phyloP scores from a whole-genome alignment of 2,329 filamentous ascomycete species.

The Aspergillus fumigatus region DNA sequence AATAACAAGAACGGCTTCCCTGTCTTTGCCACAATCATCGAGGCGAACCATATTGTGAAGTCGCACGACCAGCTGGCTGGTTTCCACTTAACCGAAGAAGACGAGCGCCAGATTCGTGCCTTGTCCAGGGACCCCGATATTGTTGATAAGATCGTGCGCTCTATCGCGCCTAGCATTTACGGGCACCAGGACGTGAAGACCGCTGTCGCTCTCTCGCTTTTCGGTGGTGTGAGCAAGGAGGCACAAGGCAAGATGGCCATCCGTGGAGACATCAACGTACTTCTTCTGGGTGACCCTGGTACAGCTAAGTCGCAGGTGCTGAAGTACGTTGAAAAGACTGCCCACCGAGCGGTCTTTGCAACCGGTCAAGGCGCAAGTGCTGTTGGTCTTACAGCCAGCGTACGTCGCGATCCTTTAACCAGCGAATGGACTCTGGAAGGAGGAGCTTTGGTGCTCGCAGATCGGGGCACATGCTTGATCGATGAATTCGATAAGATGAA shows the following conservation, averaged over 20 bases:
- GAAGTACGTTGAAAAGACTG: conserved; percentile 97
- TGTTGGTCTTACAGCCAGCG: conserved; percentile 94
- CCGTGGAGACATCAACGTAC: conserved; percentile 95
- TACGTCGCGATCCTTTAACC: conserved; percentile 90
- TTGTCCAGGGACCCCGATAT: conserved; percentile 88
- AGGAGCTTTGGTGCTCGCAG: conserved; percentile 88
- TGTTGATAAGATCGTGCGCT: conserved; percentile 85
- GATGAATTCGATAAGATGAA: conserved; percentile 99
- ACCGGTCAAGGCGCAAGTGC: conserved; percentile 96
- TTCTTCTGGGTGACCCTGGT: conserved; percentile 92
- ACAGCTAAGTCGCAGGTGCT: conserved; percentile 97
- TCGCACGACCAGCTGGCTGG: conserved; percentile 95
- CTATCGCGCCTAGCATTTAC: conserved; percentile 95
- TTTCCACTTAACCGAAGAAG: conserved; percentile 90
- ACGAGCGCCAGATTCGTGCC: conserved; percentile 83
- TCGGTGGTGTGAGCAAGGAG: conserved; percentile 88
- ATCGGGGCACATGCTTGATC: conserved; percentile 91
- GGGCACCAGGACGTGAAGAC: conserved; percentile 97
- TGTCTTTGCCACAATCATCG: conserved; percentile 94
- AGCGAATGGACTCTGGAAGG: conserved; percentile 97
- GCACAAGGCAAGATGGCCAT: conserved; percentile 86
- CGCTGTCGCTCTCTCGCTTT: conserved; percentile 86
- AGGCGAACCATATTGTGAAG: conserved; percentile 96
- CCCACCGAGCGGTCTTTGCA: conserved; percentile 92
- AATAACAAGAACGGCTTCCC: conserved; percentile 99